Percentiles rank a stretch among this genome's conserved stretches.
These are phyloP conservation scores for Balamuthia mandrillaris DNA, from an alignment of 208 protist species.

Conservation along the genomic window DNA sequence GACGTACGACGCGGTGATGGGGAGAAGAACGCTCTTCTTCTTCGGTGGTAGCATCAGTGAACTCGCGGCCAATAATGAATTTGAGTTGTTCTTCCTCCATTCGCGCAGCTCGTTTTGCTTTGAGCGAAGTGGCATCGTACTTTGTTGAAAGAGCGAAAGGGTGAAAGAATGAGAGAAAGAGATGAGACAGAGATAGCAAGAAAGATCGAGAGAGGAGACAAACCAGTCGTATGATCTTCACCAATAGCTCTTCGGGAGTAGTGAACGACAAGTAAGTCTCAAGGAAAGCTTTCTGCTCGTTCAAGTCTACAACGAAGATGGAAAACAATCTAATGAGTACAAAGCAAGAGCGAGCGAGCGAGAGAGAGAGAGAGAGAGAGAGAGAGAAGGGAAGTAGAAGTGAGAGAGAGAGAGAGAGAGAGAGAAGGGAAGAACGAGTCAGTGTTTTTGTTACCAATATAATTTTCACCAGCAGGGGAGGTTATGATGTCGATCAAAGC, in stretches of 20 bases:
- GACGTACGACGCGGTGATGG: too few species aligned
- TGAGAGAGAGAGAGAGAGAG: background rate
- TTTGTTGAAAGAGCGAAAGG: too few species aligned
- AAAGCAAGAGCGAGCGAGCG: background rate
- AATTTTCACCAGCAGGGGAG: background rate
- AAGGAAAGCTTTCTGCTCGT: slow-evolving; percentile 33
- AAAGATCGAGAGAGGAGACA: too few species aligned
- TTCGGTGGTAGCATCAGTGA: too few species aligned
- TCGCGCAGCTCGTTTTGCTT: too few species aligned
- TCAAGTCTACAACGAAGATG: background rate
- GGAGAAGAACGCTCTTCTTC: too few species aligned
- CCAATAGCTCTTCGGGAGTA: background rate
- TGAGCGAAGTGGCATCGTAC: too few species aligned
- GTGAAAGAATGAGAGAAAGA: too few species aligned
- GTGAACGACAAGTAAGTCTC: slow-evolving; percentile 27
- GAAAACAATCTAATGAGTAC: too few species aligned
- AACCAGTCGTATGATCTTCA: slow-evolving; percentile 11
- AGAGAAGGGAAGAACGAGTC: background rate
- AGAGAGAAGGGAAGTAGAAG: background rate
- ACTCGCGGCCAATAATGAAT: too few species aligned
- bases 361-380: background rate
- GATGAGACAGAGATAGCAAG: too few species aligned
- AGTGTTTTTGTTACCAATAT: background rate
- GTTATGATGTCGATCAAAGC: background rate
- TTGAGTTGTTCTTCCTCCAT: too few species aligned